A percentile compares a stretch with the other conserved stretches of the same genome.
phyloP scores from a whole-genome alignment of 495 filamentous ascomycete species.

The Penicillium lividum region DNA sequence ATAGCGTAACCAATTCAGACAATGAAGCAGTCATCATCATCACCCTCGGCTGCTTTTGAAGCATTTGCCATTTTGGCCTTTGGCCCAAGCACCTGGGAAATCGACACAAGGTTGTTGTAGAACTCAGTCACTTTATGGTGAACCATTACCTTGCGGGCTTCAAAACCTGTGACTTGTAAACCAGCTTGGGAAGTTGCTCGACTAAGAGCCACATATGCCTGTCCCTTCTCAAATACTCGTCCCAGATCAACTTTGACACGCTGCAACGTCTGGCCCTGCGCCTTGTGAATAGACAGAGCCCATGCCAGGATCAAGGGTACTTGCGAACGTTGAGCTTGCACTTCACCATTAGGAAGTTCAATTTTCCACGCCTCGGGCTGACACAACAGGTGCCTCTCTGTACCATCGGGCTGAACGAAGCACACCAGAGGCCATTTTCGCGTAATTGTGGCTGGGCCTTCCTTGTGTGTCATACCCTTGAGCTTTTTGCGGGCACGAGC shows the following conservation, averaged over 20 bases:
- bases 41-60: conserved; percentile 26
- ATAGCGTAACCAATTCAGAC: conserved; percentile 5
- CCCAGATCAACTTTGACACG: conserved; percentile 93
- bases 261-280: conserved; percentile 93
- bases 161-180: conserved; percentile 85
- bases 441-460: conserved; percentile 31
- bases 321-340: conserved; percentile 73
- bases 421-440: conserved; percentile 77
- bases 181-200: conserved; percentile 86
- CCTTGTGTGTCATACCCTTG: conserved; percentile 43
- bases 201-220: conserved; percentile 58
- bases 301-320: conserved; percentile 85
- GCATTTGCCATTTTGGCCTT: conserved; percentile 15
- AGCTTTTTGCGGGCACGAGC: conserved; percentile 51
- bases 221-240: conserved; percentile 92
- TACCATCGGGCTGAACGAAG: conserved; percentile 78
- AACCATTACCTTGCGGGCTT: conserved; percentile 90
- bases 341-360: conserved; percentile 90
- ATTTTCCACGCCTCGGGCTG: conserved; percentile 92
- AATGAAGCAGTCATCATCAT: conserved; percentile 37
- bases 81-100: conserved; percentile 37
- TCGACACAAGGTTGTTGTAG: conserved; percentile 73
- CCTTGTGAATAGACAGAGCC: conserved; percentile 97
- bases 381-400: conserved; percentile 74
- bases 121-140: conserved; percentile 84